Evolutionary conservation across 2,329 filamentous ascomycete species (phyloP).

Genomic region (Xylariaceae sp.): DNA sequence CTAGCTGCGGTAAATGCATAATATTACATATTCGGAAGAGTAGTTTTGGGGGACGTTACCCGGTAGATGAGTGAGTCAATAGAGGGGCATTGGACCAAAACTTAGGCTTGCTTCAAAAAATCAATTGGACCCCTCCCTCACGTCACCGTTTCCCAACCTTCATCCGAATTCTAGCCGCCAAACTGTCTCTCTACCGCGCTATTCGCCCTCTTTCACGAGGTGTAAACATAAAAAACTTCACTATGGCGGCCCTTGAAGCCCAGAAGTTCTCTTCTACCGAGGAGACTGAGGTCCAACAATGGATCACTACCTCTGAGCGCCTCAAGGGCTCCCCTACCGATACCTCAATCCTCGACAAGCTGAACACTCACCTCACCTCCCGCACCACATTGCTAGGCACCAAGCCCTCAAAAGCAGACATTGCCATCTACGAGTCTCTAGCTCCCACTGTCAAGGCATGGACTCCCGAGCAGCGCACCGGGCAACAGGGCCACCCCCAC

Average conservation of each 20-base stretch:
- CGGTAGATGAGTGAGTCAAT: constrained; percentile 24
- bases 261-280: constrained; percentile 79
- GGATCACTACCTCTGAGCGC: constrained; percentile 79
- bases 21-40: too few relatives aligned
- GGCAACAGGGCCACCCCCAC: constrained; percentile 86
- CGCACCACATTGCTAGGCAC: constrained; percentile 87
- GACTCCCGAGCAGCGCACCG: constrained; percentile 86
- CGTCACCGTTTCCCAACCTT: constrained; percentile 13
- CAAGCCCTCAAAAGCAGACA: constrained; percentile 88
- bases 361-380: constrained; percentile 87
- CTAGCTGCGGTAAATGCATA: too few relatives aligned
- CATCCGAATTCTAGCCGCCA: constrained; percentile 23
- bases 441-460: constrained; percentile 79
- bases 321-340: constrained; percentile 68
- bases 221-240: constrained; percentile 51
- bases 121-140: constrained; percentile 17
- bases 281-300: constrained; percentile 87
- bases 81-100: constrained; percentile 24
- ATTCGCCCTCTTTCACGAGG: constrained; percentile 44
- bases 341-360: constrained; percentile 72
- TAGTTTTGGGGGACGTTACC: too few relatives aligned
- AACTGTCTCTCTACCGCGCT: constrained; percentile 49
- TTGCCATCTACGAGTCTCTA: constrained; percentile 81
- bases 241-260: constrained; percentile 70
- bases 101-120: constrained; percentile 9